These are phyloP conservation scores for Aspergillus caelatus DNA, from an alignment of 2,329 filamentous ascomycete species.

Conservation along the genomic window DNA sequence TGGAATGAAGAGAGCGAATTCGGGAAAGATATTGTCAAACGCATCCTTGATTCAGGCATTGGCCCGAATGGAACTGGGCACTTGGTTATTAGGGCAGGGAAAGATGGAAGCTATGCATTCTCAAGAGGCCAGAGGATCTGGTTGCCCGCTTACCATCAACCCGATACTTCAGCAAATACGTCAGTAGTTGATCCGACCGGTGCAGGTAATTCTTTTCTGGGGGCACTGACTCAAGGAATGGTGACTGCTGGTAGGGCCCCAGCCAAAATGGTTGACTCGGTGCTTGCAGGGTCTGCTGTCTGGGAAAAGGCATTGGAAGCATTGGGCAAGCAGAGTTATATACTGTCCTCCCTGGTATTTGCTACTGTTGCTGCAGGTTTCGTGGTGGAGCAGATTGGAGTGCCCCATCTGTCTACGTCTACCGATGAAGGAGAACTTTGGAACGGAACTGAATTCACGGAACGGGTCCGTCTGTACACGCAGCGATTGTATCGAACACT, in stretches of 20 bases:
- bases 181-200: constrained; percentile 87
- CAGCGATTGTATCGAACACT: constrained; percentile 43
- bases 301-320: constrained; percentile 48
- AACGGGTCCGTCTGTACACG: constrained; percentile 49
- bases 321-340: constrained; percentile 51
- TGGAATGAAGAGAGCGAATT: constrained; percentile 34
- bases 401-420: constrained; percentile 57
- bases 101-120: constrained; percentile 59
- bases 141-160: constrained; percentile 75
- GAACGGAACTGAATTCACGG: constrained; percentile 49
- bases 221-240: constrained; percentile 61
- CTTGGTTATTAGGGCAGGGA: constrained; percentile 61
- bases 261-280: constrained; percentile 32
- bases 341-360: constrained; percentile 73
- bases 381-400: constrained; percentile 90
- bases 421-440: constrained; percentile 42
- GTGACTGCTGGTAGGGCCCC: constrained; percentile 45
- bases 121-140: constrained; percentile 55
- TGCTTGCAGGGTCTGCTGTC: constrained; percentile 54
- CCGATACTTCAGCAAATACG: constrained; percentile 31
- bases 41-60: constrained; percentile 41
- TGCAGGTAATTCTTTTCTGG: constrained; percentile 87
- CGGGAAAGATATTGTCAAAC: constrained; percentile 36
- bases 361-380: constrained; percentile 85
- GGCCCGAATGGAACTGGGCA: constrained; percentile 40